Conservation (phyloP, 1,284 basidiomycete species). For the Microbotryum saponariae region DNA sequence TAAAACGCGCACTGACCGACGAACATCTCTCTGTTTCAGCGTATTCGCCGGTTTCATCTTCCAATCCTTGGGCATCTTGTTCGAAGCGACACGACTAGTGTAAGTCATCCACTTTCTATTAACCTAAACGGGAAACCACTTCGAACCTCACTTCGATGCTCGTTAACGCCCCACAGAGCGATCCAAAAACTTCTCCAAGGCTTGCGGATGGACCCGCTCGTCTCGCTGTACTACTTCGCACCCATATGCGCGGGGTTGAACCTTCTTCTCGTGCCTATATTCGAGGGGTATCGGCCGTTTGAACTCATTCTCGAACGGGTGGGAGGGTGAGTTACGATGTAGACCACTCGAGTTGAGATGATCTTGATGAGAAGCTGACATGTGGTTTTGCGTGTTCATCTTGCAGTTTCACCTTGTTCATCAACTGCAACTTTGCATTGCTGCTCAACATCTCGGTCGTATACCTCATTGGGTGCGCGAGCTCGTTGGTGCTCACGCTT, state of each 20-base stretch:
- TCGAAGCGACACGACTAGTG: conserved; percentile 35
- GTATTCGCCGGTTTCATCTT: conserved; percentile 32
- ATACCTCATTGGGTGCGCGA: conserved; percentile 43
- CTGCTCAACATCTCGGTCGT: conserved; percentile 46
- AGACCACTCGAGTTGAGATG: too few species aligned
- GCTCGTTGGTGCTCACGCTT: conserved; percentile 43
- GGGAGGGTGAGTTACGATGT: conserved; percentile 31
- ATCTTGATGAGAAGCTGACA: too few species aligned
- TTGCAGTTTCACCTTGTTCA: conserved; percentile 39
- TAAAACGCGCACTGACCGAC: neutral
- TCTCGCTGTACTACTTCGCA: conserved; percentile 30
- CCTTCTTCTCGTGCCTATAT: conserved; percentile 42
- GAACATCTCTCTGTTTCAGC: neutral
- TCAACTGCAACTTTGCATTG: conserved; percentile 46
- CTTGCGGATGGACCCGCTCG: conserved; percentile 36
- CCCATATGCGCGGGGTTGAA: conserved; percentile 44
- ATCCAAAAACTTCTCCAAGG: conserved; percentile 38
- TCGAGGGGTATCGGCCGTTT: conserved; percentile 46
- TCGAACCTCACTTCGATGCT: neutral
- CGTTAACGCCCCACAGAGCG: conserved; percentile 10
- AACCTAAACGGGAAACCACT: too few species aligned
- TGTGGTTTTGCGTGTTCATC: too few species aligned
- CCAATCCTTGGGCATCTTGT: conserved; percentile 34
- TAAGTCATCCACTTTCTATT: too few species aligned
- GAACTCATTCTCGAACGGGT: conserved; percentile 41